Conservation (phyloP, 2,329 filamentous ascomycete species). For the Colletotrichum tanaceti region DNA sequence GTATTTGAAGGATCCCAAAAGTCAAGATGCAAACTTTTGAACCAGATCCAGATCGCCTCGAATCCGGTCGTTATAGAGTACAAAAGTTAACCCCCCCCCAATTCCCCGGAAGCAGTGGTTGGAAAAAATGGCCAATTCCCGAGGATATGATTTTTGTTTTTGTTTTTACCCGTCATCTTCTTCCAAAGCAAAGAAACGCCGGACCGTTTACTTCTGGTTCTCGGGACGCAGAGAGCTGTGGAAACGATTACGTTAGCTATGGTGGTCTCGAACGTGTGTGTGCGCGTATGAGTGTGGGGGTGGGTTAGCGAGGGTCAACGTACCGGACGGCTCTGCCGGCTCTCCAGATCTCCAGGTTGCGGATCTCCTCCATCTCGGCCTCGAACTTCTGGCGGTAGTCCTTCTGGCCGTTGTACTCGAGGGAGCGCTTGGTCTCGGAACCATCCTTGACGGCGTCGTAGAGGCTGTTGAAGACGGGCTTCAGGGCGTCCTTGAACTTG, state of each 20-base stretch:
- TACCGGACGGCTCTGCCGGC: slow-evolving; percentile 96
- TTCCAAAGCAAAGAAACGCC: slow-evolving; percentile 28
- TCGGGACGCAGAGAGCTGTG: slow-evolving; percentile 81
- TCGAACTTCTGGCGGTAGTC: slow-evolving; percentile 99
- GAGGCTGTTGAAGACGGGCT: slow-evolving; percentile 98
- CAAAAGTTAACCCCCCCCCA: slow-evolving; percentile 43
- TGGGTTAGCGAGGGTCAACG: slow-evolving; percentile 46
- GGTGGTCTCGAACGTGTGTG: slow-evolving; percentile 7
- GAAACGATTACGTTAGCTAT: slow-evolving; percentile 43
- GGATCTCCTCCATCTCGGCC: slow-evolving; percentile 98
- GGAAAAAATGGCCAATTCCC: slow-evolving; percentile 36
- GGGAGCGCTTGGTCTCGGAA: slow-evolving; percentile 92
- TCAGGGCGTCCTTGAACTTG: slow-evolving; percentile 97
- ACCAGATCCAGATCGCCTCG: slow-evolving; percentile 42
- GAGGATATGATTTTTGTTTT: slow-evolving; percentile 12
- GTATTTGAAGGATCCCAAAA: slow-evolving; percentile 40
- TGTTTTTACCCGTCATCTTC: slow-evolving; percentile 17
- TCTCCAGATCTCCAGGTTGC: slow-evolving; percentile 97
- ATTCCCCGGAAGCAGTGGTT: slow-evolving; percentile 37
- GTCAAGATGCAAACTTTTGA: slow-evolving; percentile 43
- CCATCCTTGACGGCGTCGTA: slow-evolving; percentile 94
- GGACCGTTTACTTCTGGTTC: slow-evolving; percentile 77
- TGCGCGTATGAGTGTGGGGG: neutral
- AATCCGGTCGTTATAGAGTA: slow-evolving; percentile 52
- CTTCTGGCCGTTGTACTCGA: slow-evolving; percentile 95